phyloP scores from a whole-genome alignment of 116 monocot genomes.

The Cymodocea nodosa region DNA sequence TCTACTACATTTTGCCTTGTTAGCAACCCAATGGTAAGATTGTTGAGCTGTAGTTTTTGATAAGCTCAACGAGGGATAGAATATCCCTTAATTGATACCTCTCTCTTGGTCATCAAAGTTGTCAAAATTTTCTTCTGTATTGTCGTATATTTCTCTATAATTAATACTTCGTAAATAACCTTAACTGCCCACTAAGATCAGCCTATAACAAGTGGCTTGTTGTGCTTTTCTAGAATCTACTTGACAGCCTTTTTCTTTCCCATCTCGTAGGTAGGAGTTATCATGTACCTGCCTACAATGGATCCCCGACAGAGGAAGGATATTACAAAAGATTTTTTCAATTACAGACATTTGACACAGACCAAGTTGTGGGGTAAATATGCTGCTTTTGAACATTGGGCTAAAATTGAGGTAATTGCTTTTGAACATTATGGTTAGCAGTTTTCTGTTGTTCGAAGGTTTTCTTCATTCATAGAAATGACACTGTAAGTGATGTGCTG shows the following conservation, averaged over 20 bases:
- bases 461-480: too few relatives aligned
- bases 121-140: too few relatives aligned
- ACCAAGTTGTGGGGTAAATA: constrained; percentile 65
- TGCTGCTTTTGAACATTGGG: constrained; percentile 95
- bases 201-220: background rate
- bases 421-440: background rate
- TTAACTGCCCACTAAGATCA: background rate
- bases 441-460: background rate
- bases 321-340: constrained; percentile 85
- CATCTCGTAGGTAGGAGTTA: constrained; percentile 67
- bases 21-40: too few relatives aligned
- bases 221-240: background rate
- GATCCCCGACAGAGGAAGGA: constrained; percentile 91
- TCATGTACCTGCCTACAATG: constrained; percentile 90
- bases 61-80: too few relatives aligned
- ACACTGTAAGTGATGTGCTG: too few relatives aligned
- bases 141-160: too few relatives aligned
- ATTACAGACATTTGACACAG: constrained; percentile 59
- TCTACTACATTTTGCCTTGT: too few relatives aligned
- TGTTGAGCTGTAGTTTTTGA: too few relatives aligned
- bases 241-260: background rate
- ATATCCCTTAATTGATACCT: too few relatives aligned
- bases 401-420: constrained; percentile 77
- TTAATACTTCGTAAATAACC: too few relatives aligned
- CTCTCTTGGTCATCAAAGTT: too few relatives aligned